Evolutionary conservation across 306 rosid species (phyloP), one percentile per base, ranked within the genome.

Genomic region (Malus orientalis): DNA sequence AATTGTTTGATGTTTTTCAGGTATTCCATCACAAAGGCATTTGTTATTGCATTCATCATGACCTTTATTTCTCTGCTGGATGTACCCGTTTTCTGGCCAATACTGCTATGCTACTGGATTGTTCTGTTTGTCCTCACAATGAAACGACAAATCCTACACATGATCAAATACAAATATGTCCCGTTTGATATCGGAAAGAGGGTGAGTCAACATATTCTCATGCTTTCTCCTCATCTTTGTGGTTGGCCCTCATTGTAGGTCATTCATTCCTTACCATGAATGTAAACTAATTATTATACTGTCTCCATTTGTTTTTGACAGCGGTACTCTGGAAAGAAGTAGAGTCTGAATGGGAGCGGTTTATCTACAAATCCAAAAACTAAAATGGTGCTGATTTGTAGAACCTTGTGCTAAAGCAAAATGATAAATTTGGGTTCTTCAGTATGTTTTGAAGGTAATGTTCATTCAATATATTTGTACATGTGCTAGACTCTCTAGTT

Each of bases 81-180:
- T 75, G 89, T 90, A 66, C 95, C 92, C 25, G 89, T 88, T 77
- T 90, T 90, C 85, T 88, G 92, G 95, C 92, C 95, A 63, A 86
- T 90, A 72, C 82, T 90, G 77, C 86, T 90, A 36, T 90, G 83
- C 80, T 88, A 86, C 78, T 90, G 96, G 91, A 19, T 86, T 79
- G 89, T 86, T 47, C 88, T 90, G n/a, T 90, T 90, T 74, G 78
- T 84, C 68, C 90, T 88, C 83, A 90, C 92, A 16, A 88, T 90
- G 92, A 90, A 88, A 86, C 88, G 96, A 77, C 96, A 90, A 78
- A 88, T 88, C 81, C 76, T 82, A 81, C 96, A 90, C 83, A 85
- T 86, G 96, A 86, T 90, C 60, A 90, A 90, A 81, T 85, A 88
- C 81, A 88, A 81, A 78, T 90, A 90, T 42, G 62, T 90, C 53